Base-by-base conservation (phyloP, 768 basidiomycete genomes). In the Pholiota molesta region DNA sequence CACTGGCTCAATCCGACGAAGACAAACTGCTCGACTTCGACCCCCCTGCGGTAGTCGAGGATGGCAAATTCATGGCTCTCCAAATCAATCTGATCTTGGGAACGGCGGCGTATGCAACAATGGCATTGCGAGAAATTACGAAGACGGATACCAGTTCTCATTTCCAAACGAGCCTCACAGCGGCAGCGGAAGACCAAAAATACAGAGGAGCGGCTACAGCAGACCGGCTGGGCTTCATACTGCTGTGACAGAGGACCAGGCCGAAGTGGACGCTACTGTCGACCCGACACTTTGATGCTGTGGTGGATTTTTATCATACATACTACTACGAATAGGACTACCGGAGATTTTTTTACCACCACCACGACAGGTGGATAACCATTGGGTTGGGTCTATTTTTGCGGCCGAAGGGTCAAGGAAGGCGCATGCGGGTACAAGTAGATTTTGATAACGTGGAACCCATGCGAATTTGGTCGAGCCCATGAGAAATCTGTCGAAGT, bases 111-210 rank as follows among this genome's bases (percentile, higher is more conserved):
- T 99, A 98, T 75, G 97, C 97, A 1, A 99, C 97, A 2, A 99
- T 99, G 97, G 97, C 96, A 3, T 74, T 99, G 66, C 86, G 95
- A 44, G 95, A 97, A 76, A 86, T 97, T 47, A 95, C 95, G 14
- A 99, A 97, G 78, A 93, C 91, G 35, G 95, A 98, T 70, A 98
- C 96, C 19, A 95, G 94, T 72, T 90, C 94, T 42, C 94, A 95
- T 69, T 89, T 88, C 77, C 96, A 97, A 72, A 91, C 83, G n/a
- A 78, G 79, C 65, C 80, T 95, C 63, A 95, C 94, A 13, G 82
- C 81, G 56, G 81, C 84, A 33, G 88, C 92, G 21, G 92, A 91
- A 72, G 94, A 95, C 70, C 94, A 95, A 72, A 86, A 86, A 67
- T 94, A 88, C 73, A 84, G 86, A 65, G 87, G 90, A 5, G 75